Conservation (phyloP, 2,329 filamentous ascomycete species). For the Trichoderma harzianum region DNA sequence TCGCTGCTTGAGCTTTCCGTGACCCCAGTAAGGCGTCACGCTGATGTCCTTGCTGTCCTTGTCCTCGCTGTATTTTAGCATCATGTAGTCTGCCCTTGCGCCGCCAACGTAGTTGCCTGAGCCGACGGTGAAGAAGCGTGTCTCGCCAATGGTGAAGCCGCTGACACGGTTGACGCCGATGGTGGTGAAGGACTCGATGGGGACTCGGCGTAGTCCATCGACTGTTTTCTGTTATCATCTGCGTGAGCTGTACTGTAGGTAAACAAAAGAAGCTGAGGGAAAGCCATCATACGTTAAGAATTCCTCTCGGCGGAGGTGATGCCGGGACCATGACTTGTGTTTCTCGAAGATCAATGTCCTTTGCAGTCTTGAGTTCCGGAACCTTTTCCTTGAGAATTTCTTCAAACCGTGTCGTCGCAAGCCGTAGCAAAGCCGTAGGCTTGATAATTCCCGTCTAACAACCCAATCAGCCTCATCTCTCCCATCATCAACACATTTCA, state of each 20-base stretch:
- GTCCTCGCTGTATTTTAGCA: conserved; percentile 10
- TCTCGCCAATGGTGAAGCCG: conserved; percentile 11
- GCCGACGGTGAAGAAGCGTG: conserved; percentile 26
- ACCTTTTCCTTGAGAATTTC: conserved; percentile 13
- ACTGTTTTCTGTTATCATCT: conserved; percentile 24
- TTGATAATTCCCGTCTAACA: conserved; percentile 18
- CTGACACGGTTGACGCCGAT: neutral
- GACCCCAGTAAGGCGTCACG: conserved; percentile 9
- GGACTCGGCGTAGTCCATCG: conserved; percentile 24
- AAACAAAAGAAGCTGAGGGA: neutral
- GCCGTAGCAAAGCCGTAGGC: conserved; percentile 14
- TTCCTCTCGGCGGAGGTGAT: conserved; percentile 19
- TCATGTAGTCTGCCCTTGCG: conserved; percentile 11
- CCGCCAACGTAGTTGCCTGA: conserved; percentile 24
- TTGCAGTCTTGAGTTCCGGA: neutral
- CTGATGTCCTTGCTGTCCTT: neutral
- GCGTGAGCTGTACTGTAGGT: neutral
- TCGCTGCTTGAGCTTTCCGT: conserved; percentile 37
- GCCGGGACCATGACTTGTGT: conserved; percentile 18
- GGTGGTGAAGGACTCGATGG: conserved; percentile 27
- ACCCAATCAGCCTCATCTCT: neutral
- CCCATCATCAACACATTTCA: too few species aligned
- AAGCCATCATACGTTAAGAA: conserved; percentile 23
- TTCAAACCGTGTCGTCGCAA: conserved; percentile 18
- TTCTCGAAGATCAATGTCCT: conserved; percentile 15